Conservation (phyloP, 371 early-diverging fungal genomes). For the Chytridium lagenaria region DNA sequence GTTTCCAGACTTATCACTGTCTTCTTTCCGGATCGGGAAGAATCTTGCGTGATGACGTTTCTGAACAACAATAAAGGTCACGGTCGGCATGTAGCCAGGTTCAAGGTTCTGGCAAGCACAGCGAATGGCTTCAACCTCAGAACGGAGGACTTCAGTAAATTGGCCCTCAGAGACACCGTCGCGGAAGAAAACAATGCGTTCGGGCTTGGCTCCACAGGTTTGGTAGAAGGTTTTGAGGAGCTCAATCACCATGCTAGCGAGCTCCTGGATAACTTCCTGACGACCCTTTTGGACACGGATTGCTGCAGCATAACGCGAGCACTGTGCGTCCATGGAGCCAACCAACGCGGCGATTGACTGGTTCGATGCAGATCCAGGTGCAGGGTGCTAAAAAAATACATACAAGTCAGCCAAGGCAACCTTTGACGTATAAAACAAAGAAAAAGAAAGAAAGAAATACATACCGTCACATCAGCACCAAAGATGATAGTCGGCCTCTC, state of each 20-base stretch:
- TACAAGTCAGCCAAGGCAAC: no score
- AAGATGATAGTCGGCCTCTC: constrained; percentile 75
- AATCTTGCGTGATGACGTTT: constrained; percentile 98
- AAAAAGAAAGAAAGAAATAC: constrained; percentile 83
- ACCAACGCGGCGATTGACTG: constrained; percentile 91
- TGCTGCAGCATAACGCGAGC: not conserved
- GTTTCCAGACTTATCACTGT: constrained; percentile 79
- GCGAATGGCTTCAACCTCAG: constrained; percentile 83
- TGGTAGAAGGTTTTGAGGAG: not conserved
- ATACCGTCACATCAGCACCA: constrained; percentile 81
- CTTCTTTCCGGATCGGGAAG: constrained; percentile 75
- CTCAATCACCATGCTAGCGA: not conserved
- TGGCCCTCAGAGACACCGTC: constrained; percentile 90
- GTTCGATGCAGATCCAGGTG: constrained; percentile 72
- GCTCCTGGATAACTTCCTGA: not conserved
- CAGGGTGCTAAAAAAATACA: constrained; percentile 52
- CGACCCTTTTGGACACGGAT: constrained; percentile 31
- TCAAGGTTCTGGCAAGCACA: constrained; percentile 72
- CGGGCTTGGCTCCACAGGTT: constrained; percentile 62
- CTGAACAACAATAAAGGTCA: constrained; percentile 94
- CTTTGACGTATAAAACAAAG: no score
- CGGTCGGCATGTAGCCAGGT: constrained; percentile 84
- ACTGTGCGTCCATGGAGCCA: constrained; percentile 77
- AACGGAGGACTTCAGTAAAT: constrained; percentile 76
- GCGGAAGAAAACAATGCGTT: constrained; percentile 92